Conservation (phyloP, 108 stramenopile species). For the Skeletonema marinoi region DNA sequence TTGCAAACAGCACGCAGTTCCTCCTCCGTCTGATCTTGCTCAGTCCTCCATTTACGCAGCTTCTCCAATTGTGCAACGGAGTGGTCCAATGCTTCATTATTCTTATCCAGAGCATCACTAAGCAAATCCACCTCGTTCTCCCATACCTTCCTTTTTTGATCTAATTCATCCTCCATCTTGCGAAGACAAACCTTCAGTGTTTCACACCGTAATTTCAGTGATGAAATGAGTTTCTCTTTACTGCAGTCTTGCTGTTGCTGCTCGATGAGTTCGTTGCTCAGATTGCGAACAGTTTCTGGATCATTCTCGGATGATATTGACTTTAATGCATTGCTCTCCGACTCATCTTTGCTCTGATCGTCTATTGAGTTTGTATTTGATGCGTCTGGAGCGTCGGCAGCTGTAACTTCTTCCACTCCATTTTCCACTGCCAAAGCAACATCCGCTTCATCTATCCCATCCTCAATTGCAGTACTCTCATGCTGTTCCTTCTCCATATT, state of each 20-base stretch:
- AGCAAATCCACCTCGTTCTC: conserved; percentile 29
- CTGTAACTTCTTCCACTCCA: background rate
- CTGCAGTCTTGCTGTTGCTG: conserved; percentile 11
- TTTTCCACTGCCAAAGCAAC: background rate
- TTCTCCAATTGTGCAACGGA: conserved; percentile 15
- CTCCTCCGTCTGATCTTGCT: background rate
- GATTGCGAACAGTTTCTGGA: conserved; percentile 9
- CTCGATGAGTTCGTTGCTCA: conserved; percentile 21
- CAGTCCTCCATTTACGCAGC: conserved; percentile 12
- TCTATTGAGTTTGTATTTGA: background rate
- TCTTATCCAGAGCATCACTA: conserved; percentile 30
- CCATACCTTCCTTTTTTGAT: conserved; percentile 9
- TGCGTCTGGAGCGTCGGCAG: background rate
- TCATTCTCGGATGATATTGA: too few species aligned
- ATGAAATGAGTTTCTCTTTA: conserved; percentile 30
- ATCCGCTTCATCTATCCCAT: background rate
- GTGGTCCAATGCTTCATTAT: conserved; percentile 25
- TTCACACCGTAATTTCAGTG: conserved; percentile 20
- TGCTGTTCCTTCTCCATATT: background rate
- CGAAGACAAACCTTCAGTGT: conserved; percentile 6
- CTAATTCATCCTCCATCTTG: conserved; percentile 5
- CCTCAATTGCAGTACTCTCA: background rate
- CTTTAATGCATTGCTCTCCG: too few species aligned
- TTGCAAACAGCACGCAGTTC: too few species aligned
- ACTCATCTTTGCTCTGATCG: conserved; percentile 1